Percentiles rank a stretch among this genome's conserved stretches.
Evolutionary conservation across 768 basidiomycete genomes (phyloP).

Genomic region (Phanerochaete carnosa): DNA sequence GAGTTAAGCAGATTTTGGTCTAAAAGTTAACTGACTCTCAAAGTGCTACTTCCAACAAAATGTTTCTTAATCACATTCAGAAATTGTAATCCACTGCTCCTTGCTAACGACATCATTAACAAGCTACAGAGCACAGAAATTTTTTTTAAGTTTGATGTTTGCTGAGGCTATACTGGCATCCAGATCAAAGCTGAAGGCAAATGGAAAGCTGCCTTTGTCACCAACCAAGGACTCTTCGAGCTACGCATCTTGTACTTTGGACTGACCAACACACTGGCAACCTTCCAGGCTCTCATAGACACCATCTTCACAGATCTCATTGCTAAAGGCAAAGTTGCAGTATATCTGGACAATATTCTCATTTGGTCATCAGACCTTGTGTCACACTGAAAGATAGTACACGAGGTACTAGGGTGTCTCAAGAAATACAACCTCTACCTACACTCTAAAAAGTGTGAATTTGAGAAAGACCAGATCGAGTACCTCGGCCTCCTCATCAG

Average conservation of each 20-base stretch:
- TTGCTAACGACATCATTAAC: conserved; percentile 22
- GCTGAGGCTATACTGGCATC: conserved; percentile 20
- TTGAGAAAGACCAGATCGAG: too few relatives aligned
- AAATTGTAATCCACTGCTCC: conserved; percentile 24
- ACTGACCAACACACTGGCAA: conserved; percentile 16
- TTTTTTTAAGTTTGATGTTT: conserved; percentile 31
- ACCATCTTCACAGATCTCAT: conserved; percentile 30
- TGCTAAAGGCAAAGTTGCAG: conserved; percentile 29
- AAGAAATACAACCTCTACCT: too few relatives aligned
- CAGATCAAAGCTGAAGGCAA: conserved; percentile 18
- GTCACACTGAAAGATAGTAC: too few relatives aligned
- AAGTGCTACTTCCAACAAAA: too few relatives aligned
- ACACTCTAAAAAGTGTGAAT: too few relatives aligned
- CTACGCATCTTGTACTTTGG: conserved; percentile 29
- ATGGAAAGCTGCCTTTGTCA: conserved; percentile 32
- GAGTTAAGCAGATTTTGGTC: too few relatives aligned
- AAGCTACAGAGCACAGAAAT: conserved; percentile 14
- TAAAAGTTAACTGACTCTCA: too few relatives aligned
- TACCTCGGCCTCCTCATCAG: too few relatives aligned
- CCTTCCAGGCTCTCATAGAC: conserved; percentile 33
- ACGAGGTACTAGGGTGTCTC: too few relatives aligned
- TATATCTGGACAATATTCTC: conserved; percentile 48
- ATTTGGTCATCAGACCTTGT: too few relatives aligned
- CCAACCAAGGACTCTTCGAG: conserved; percentile 23
- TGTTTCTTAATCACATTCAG: conserved; percentile 25